Base-by-base conservation (phyloP, 345 rosid species). In the Mercurialis annua region DNA sequence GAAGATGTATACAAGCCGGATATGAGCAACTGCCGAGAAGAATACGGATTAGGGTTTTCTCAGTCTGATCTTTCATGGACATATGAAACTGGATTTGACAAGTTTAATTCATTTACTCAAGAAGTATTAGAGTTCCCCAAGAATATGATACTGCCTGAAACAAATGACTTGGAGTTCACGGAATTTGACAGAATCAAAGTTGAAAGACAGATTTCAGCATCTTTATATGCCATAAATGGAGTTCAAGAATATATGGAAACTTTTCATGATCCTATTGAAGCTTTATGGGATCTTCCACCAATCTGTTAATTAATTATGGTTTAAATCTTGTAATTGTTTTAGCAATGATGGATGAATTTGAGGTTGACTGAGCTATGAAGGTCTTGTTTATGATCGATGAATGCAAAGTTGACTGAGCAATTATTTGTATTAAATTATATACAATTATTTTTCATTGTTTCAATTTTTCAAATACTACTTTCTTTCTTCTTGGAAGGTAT, bases 221-320 rank as follows among this genome's bases (percentile, higher is more conserved):
- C 89, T 5, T 67, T 84, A 21, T 88, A 84, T 68, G 94, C 90
- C 14, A 84, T 88, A 33, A 85, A 81, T 65, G 94, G 94, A 17
- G 76, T 88, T 26, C 89, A 88, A 69, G 90, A 85, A 81, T 84
- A 70, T 20, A 81, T 85, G 75, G 84, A 84, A 18, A 71, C 79
- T 20, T 60, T 78, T 61, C 69, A 80, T 66, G 90, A 85, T 76
- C 72, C 86, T 50, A 43, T 33, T 60, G 87, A 88, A 61, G 76
- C 84, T 50, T 59, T 88, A 5, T 88, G 94, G 94, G 94, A 88
- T 78, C 89, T 88, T 59, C 87, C 94, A 23, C 86, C 89, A 9
- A 62, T 82, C 31, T 83, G 81, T 53, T 87, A 82, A 43, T 59
- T 70, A 36, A 60, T 20, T 46, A 11, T 1, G 56, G 7, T 21